These are phyloP conservation scores for Hapsidospora chrysogenum DNA, from an alignment of 495 filamentous ascomycete species.

Conservation along the genomic window DNA sequence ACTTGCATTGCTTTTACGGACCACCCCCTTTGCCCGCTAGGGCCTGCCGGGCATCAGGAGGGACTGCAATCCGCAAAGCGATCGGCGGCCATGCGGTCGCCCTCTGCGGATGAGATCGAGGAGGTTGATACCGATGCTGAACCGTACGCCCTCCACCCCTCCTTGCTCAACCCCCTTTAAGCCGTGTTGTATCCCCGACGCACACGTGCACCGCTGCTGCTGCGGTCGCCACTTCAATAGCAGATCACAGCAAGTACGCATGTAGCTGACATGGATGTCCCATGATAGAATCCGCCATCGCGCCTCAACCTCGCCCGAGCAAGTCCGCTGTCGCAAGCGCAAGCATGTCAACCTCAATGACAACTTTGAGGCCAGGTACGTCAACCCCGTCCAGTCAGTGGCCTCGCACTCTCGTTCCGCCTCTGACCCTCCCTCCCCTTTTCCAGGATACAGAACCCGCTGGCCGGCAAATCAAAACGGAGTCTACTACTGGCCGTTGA, in stretches of 20 bases:
- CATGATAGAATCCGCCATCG: neutral
- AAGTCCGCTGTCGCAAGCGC: neutral
- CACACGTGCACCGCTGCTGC: too few species aligned
- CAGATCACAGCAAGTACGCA: too few species aligned
- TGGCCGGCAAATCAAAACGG: constrained; percentile 33
- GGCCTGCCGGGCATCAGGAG: too few species aligned
- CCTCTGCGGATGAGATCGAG: neutral
- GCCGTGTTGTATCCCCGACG: too few species aligned
- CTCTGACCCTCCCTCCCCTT: neutral
- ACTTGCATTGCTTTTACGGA: too few species aligned
- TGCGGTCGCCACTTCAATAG: too few species aligned
- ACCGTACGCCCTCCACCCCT: too few species aligned
- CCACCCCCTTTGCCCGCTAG: too few species aligned
- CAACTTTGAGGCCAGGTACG: constrained; percentile 29
- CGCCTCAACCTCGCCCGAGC: constrained; percentile 1
- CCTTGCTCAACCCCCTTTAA: too few species aligned
- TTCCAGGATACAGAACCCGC: constrained; percentile 29
- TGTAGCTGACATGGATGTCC: too few species aligned
- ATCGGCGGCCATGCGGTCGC: neutral
- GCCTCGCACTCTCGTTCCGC: neutral
- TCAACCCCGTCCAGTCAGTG: neutral
- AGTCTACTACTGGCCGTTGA: constrained; percentile 38
- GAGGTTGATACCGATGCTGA: too few species aligned
- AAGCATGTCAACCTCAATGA: constrained; percentile 21
- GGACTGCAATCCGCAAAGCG: too few species aligned